phyloP scores from a whole-genome alignment of 2,329 filamentous ascomycete genomes.

The Zymoseptoria ardabiliae region DNA sequence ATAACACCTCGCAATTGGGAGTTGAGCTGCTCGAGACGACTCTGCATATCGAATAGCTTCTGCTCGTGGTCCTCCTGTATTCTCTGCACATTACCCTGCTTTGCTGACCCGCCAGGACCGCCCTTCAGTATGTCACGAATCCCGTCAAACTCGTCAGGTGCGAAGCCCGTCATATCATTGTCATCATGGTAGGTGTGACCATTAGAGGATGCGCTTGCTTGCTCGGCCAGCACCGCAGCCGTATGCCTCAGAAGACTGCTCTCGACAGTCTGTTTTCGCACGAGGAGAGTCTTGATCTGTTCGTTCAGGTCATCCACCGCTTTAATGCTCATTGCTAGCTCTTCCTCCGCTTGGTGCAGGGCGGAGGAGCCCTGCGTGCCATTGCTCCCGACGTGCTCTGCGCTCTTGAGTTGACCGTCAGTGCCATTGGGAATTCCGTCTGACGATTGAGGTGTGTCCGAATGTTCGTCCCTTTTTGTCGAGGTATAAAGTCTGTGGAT shows the following conservation, averaged over 20 bases:
- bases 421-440: conserved; percentile 44
- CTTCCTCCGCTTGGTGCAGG: conserved; percentile 57
- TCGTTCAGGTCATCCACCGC: conserved; percentile 80
- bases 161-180: conserved; percentile 20
- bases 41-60: conserved; percentile 26
- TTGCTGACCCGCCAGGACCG: conserved; percentile 13
- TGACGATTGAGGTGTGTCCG: conserved; percentile 37
- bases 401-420: conserved; percentile 38
- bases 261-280: conserved; percentile 66
- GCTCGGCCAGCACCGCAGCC: conserved; percentile 81
- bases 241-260: conserved; percentile 78
- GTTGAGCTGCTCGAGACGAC: conserved; percentile 27
- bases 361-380: conserved; percentile 39
- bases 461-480: conserved; percentile 43
- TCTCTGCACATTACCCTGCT: conserved; percentile 14
- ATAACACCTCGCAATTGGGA: conserved; percentile 26
- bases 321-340: conserved; percentile 64
- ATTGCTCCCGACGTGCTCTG: conserved; percentile 27
- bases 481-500: conserved; percentile 72
- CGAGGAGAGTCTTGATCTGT: conserved; percentile 74
- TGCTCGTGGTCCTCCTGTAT: conserved; percentile 22
- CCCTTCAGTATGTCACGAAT: conserved; percentile 28
- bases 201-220: conserved; percentile 34
- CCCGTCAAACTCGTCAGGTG: conserved; percentile 49
- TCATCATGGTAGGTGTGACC: conserved; percentile 14